phyloP scores from a whole-genome alignment of 805 yeast species.

The Starmera dryadoides region DNA sequence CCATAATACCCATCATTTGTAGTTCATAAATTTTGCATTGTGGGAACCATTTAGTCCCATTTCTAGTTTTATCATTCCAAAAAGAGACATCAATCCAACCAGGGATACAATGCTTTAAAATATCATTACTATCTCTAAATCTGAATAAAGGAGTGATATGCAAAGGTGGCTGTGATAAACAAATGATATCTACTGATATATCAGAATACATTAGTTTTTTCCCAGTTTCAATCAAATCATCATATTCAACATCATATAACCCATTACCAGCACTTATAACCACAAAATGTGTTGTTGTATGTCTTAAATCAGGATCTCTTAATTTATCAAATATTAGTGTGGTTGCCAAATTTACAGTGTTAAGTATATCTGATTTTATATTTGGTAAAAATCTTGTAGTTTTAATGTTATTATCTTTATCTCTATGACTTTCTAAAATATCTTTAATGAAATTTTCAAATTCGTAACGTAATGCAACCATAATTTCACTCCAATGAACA shows the following conservation, averaged over 20 bases:
- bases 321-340: constrained; percentile 72
- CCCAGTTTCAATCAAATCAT: constrained; percentile 66
- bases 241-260: constrained; percentile 83
- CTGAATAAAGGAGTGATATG: constrained; percentile 89
- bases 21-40: constrained; percentile 89
- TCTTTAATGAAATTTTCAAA: constrained; percentile 78
- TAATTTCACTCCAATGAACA: constrained; percentile 83
- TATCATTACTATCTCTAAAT: constrained; percentile 44
- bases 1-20: constrained; percentile 98
- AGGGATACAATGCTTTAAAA: constrained; percentile 72
- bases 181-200: constrained; percentile 80
- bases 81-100: constrained; percentile 94
- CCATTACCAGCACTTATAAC: constrained; percentile 92
- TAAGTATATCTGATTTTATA: constrained; percentile 82
- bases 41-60: constrained; percentile 74
- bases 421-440: constrained; percentile 40
- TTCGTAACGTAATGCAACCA: constrained; percentile 80
- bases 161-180: constrained; percentile 84
- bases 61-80: constrained; percentile 52
- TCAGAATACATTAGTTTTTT: constrained; percentile 71
- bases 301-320: constrained; percentile 77
- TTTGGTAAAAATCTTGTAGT: constrained; percentile 63
- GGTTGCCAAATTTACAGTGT: constrained; percentile 80
- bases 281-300: constrained; percentile 85
- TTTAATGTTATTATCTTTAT: constrained; percentile 25